phyloP scores from a whole-genome alignment of 1,139 yeast genomes.

The Nakaseomyces delphensis region DNA sequence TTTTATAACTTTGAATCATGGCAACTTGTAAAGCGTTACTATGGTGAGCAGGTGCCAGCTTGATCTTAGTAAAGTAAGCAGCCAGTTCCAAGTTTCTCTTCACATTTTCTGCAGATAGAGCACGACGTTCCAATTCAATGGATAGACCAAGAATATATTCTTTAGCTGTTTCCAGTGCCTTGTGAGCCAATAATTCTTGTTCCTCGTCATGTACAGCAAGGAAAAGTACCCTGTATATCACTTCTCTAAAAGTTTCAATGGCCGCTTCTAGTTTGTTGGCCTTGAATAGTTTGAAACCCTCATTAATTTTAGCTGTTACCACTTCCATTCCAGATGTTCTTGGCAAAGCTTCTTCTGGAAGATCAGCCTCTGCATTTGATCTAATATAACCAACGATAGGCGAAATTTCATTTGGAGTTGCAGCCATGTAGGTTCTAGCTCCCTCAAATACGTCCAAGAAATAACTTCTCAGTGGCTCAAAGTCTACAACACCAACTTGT shows the following conservation, averaged over 20 bases:
- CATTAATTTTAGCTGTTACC: slow-evolving; percentile 56
- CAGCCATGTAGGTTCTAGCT: slow-evolving; percentile 66
- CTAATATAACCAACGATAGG: slow-evolving; percentile 64
- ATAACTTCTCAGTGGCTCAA: slow-evolving; percentile 77
- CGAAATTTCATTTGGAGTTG: slow-evolving; percentile 60
- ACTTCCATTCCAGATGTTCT: slow-evolving; percentile 63
- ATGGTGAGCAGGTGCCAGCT: slow-evolving; percentile 74
- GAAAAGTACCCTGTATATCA: slow-evolving; percentile 68
- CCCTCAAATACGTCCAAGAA: slow-evolving; percentile 79
- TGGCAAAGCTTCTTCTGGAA: slow-evolving; percentile 48
- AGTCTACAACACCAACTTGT: slow-evolving; percentile 77
- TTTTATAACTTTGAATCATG: slow-evolving; percentile 81
- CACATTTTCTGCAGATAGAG: slow-evolving; percentile 57
- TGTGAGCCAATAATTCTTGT: slow-evolving; percentile 68
- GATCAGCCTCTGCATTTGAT: slow-evolving; percentile 52
- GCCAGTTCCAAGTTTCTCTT: slow-evolving; percentile 90
- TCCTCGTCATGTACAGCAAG: slow-evolving; percentile 64
- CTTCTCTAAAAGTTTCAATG: slow-evolving; percentile 65
- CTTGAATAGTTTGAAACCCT: slow-evolving; percentile 76
- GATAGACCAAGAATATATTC: slow-evolving; percentile 89
- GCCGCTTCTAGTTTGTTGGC: slow-evolving; percentile 78
- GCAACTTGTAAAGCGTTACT: slow-evolving; percentile 90
- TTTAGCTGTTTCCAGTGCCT: slow-evolving; percentile 64
- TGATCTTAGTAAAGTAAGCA: slow-evolving; percentile 84
- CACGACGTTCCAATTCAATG: slow-evolving; percentile 81